Base-by-base conservation (phyloP, 139 green algal genomes). In the Deuterostichococcus epilithicus region DNA sequence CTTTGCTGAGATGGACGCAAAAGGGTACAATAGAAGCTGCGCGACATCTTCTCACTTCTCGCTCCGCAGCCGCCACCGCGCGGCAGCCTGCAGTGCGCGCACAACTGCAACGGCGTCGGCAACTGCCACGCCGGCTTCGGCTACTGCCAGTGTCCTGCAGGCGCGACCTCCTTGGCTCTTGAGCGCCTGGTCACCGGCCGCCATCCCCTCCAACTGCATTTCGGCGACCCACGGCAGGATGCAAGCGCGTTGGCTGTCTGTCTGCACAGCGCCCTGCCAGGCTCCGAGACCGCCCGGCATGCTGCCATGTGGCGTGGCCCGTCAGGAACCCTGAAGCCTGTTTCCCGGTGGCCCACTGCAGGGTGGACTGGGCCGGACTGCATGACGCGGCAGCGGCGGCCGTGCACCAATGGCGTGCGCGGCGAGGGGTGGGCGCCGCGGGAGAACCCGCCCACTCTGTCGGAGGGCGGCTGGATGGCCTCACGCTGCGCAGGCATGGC, bases 121-220 rank as follows among this genome's bases (percentile, higher is more conserved):
- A 84, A 86, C 66, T 91, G 86, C 80, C 84, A 89, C 66, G 73
- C 81, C 23, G 84, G 88, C 70, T 84, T 72, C 0, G 86, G 86
- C 3, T 38, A 80, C 0, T 91, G 86, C 44, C 82, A 89, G 67
- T 91, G 86, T 75, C 84, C 84, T 15, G 85, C 81, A 80, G 78
- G 78, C 80, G 10, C 20, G 71, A 25, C 71, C 38, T 38, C 13
- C 42, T 8, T 52, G 42, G 8, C 13, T 8, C 13, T 52, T 13
- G 13, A 52, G 42, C n/a, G n/a, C n/a, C n/a, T n/a, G n/a, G n/a
- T n/a, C n/a, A n/a, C n/a, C n/a, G n/a, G n/a, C n/a, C n/a, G n/a
- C n/a, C n/a, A n/a, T n/a, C n/a, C n/a, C n/a, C n/a, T n/a, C n/a
- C n/a, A n/a, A n/a, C n/a, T n/a, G n/a, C n/a, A n/a, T n/a, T n/a